A percentile compares a stretch with the other conserved stretches of the same genome.
These are phyloP conservation scores for Lunularia cruciata DNA, from an alignment of 225 moss, liverwort and hornwort genomes.

Conservation along the genomic window DNA sequence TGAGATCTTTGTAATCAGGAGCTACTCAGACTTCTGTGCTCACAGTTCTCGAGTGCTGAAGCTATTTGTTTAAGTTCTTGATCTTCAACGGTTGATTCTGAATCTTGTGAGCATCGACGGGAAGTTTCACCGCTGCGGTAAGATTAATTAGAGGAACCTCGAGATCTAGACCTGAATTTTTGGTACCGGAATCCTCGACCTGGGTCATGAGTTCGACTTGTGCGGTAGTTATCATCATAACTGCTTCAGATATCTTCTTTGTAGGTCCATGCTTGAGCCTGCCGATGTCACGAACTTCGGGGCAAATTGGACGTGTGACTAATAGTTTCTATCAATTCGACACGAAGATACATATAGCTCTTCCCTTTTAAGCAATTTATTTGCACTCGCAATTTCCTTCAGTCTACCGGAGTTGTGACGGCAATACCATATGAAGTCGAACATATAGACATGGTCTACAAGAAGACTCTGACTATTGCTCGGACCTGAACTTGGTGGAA, in stretches of 20 bases:
- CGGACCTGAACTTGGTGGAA: not conserved
- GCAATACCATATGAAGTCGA: not conserved
- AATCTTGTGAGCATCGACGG: too few species aligned
- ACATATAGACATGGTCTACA: not conserved
- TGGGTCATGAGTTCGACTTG: too few species aligned
- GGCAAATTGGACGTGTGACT: not conserved
- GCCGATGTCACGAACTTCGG: not conserved
- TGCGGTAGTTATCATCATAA: not conserved
- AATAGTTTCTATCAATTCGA: not conserved
- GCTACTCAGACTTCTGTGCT: too few species aligned
- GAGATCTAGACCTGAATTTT: not conserved
- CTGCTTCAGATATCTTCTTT: not conserved
- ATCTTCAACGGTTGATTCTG: too few species aligned
- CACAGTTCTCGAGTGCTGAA: too few species aligned
- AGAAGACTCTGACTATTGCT: not conserved
- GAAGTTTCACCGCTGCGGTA: not conserved
- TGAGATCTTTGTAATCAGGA: too few species aligned
- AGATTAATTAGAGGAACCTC: not conserved
- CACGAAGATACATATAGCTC: too few species aligned
- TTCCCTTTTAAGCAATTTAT: not conserved
- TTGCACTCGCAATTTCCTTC: not conserved
- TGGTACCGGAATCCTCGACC: not conserved
- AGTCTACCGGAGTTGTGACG: not conserved
- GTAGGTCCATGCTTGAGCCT: not conserved
- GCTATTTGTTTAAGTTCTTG: too few species aligned